These are phyloP conservation scores for Acanthamoeba divionensis DNA, from an alignment of 208 protist species.

Conservation along the genomic window DNA sequence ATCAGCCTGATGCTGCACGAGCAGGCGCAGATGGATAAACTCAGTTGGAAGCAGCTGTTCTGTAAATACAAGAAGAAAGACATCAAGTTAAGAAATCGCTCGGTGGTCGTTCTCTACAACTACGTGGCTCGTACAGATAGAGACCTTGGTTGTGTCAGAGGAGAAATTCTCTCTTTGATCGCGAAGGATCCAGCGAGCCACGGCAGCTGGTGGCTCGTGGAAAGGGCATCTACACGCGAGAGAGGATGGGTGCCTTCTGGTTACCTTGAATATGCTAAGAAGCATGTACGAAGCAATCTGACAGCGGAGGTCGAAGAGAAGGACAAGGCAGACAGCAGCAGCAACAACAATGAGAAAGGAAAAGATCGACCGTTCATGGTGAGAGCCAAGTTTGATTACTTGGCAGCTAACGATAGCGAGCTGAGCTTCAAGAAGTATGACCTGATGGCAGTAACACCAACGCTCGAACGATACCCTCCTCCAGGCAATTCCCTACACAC, in stretches of 20 bases:
- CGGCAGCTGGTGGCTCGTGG: slow-evolving; percentile 7
- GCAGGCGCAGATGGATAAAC: not conserved
- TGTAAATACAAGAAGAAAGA: slow-evolving; percentile 16
- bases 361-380: slow-evolving; percentile 10
- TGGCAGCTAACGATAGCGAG: slow-evolving; percentile 14
- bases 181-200: not conserved
- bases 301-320: not conserved
- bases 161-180: not conserved
- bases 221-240: not conserved
- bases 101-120: slow-evolving; percentile 6
- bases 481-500: no score
- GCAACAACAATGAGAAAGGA: not conserved
- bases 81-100: not conserved
- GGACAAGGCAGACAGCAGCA: not conserved
- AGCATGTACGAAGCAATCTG: not conserved
- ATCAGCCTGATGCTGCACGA: slow-evolving; percentile 31
- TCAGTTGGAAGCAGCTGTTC: slow-evolving; percentile 18
- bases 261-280: not conserved
- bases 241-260: slow-evolving; percentile 21
- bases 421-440: slow-evolving; percentile 55
- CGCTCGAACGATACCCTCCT: not conserved
- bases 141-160: not conserved
- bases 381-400: slow-evolving; percentile 29
- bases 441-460: slow-evolving; percentile 13
- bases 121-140: not conserved